phyloP scores from a whole-genome alignment of 106 monocot species.

The Posidonia australis region DNA sequence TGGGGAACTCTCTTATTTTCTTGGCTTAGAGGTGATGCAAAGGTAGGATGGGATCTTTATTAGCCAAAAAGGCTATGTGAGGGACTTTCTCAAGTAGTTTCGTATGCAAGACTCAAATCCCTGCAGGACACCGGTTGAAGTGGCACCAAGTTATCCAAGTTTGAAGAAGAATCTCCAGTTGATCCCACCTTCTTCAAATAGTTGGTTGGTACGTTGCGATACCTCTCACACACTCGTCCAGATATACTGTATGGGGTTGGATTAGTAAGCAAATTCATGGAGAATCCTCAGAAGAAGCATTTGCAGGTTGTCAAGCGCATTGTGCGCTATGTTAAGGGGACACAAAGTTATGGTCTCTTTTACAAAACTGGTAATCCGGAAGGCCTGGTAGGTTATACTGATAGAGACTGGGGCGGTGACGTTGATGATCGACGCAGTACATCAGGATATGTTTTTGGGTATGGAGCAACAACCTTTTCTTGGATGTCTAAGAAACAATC shows the following conservation, averaged over 20 bases:
- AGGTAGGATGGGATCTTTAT: not conserved
- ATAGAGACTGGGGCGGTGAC: not conserved
- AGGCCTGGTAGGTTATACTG: not conserved
- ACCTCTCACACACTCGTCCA: not conserved
- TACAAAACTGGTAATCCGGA: not conserved
- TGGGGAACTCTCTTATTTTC: not conserved
- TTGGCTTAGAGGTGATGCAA: slow-evolving; percentile 5
- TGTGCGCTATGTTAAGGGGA: not conserved
- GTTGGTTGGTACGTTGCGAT: not conserved
- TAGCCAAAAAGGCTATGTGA: not conserved
- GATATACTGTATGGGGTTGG: no score
- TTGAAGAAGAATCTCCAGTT: not conserved
- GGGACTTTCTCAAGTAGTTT: not conserved
- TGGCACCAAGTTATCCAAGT: not conserved
- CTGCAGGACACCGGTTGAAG: not conserved
- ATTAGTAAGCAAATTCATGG: no score
- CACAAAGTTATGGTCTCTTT: not conserved
- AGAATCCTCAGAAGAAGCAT: not conserved
- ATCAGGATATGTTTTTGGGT: no score
- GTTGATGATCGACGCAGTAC: not conserved
- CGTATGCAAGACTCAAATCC: not conserved
- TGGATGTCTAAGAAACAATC: no score
- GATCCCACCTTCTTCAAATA: not conserved
- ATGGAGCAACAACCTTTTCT: no score
- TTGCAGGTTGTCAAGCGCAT: not conserved